Conservation (phyloP, 345 rosid genomes). For the Citrus australasica region DNA sequence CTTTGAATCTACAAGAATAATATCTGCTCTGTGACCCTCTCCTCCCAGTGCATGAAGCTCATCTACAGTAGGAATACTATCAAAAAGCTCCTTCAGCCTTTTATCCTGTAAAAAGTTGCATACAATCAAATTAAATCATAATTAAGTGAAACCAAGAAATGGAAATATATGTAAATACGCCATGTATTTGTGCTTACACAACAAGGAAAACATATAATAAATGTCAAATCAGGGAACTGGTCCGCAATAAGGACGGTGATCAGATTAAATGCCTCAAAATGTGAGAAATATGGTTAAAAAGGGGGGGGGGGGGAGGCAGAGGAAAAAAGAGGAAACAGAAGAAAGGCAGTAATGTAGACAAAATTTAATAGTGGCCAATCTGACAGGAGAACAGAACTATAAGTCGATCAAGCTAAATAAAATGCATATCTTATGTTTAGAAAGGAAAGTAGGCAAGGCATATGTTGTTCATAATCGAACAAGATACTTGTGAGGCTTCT, state of each 20-base stretch:
- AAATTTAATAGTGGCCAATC: neutral
- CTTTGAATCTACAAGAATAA: constrained; percentile 76
- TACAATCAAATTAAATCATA: constrained; percentile 2
- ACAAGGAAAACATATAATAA: neutral
- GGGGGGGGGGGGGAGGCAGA: too few relatives aligned
- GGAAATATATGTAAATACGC: neutral
- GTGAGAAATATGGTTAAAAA: neutral
- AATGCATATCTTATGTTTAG: neutral
- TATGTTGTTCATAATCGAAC: neutral
- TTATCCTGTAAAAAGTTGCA: constrained; percentile 54
- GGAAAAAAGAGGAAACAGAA: neutral
- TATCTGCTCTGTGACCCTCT: constrained; percentile 72
- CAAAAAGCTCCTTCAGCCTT: constrained; percentile 73
- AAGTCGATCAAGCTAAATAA: neutral
- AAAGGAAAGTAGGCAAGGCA: neutral
- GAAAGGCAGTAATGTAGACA: neutral
- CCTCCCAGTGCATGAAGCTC: constrained; percentile 80
- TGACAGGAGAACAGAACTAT: neutral
- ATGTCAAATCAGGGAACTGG: neutral
- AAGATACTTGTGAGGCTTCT: neutral
- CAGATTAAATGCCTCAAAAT: neutral
- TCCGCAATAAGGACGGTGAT: neutral
- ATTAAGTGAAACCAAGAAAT: neutral
- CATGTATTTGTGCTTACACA: neutral
- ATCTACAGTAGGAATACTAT: constrained; percentile 70